These are phyloP conservation scores for Primulina eburnea DNA, from an alignment of 257 asterid species.

Conservation along the genomic window DNA sequence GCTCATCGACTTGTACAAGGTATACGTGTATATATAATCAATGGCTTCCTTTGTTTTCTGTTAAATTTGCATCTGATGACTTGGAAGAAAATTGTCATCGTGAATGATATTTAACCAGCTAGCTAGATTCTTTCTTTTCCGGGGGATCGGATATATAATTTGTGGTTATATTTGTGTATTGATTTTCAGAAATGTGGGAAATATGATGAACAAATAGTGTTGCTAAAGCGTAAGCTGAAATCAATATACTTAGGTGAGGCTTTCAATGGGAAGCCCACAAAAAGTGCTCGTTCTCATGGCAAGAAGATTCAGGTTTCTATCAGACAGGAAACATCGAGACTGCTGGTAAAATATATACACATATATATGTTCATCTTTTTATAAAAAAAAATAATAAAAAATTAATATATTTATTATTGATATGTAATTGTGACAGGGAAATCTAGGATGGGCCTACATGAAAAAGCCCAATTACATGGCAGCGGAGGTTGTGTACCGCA, in stretches of 20 bases:
- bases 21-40: slow-evolving; percentile 1
- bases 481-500: slow-evolving; percentile 66
- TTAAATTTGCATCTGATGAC: no score
- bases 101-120: not conserved
- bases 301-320: slow-evolving; percentile 84
- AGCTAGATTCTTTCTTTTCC: no score
- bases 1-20: slow-evolving; percentile 86
- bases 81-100: no score
- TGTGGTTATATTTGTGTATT: not conserved
- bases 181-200: slow-evolving; percentile 71
- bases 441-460: slow-evolving; percentile 95
- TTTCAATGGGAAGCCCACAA: slow-evolving; percentile 79
- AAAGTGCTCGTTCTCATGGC: slow-evolving; percentile 93
- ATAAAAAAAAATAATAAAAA: no score
- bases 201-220: slow-evolving; percentile 67
- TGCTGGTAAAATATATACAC: slow-evolving; percentile 46
- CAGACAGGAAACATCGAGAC: slow-evolving; percentile 81
- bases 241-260: slow-evolving; percentile 80
- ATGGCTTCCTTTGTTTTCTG: no score
- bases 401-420: no score
- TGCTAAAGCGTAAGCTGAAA: slow-evolving; percentile 70
- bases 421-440: slow-evolving; percentile 48
- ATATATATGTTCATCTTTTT: no score
- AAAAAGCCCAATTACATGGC: slow-evolving; percentile 61
- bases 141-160: no score